phyloP scores from a whole-genome alignment of 2,329 filamentous ascomycete species.

The Pyricularia pennisetigena region DNA sequence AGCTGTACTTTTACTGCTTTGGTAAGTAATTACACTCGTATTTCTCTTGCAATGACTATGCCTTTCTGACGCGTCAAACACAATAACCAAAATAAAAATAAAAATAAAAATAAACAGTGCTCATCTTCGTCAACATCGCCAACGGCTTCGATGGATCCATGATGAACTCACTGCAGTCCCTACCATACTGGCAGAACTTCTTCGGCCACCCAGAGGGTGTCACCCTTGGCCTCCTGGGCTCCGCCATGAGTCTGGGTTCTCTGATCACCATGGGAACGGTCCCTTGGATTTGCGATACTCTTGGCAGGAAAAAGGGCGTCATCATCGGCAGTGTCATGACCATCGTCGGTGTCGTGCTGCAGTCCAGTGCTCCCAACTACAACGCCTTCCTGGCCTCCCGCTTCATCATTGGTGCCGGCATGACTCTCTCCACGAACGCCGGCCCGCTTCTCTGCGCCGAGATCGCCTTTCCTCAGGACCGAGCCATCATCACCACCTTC shows the following conservation, averaged over 20 bases:
- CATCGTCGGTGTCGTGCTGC: slow-evolving; percentile 13
- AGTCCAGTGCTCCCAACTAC: slow-evolving; percentile 14
- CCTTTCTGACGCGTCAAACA: not conserved
- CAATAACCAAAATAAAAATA: too few relatives aligned
- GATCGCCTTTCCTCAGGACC: slow-evolving; percentile 9
- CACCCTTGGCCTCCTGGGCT: not conserved
- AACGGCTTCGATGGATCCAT: not conserved
- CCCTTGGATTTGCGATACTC: not conserved
- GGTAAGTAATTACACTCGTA: not conserved
- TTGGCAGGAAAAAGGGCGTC: not conserved
- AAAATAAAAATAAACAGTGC: too few relatives aligned
- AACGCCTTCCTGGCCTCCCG: slow-evolving; percentile 17
- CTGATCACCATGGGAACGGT: not conserved
- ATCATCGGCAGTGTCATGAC: slow-evolving; percentile 7
- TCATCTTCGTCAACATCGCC: not conserved
- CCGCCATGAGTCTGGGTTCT: not conserved
- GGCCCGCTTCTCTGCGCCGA: slow-evolving; percentile 11
- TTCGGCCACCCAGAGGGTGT: not conserved
- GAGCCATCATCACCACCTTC: slow-evolving; percentile 10
- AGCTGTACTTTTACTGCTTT: not conserved
- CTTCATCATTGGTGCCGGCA: slow-evolving; percentile 15
- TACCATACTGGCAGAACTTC: not conserved
- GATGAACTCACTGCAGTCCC: not conserved
- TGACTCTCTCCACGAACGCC: slow-evolving; percentile 11
- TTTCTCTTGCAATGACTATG: not conserved